A percentile compares a stretch with the other conserved stretches of the same genome.
These are phyloP conservation scores for Wallacemonas collosoma DNA, from an alignment of 208 protist species.

Conservation along the genomic window DNA sequence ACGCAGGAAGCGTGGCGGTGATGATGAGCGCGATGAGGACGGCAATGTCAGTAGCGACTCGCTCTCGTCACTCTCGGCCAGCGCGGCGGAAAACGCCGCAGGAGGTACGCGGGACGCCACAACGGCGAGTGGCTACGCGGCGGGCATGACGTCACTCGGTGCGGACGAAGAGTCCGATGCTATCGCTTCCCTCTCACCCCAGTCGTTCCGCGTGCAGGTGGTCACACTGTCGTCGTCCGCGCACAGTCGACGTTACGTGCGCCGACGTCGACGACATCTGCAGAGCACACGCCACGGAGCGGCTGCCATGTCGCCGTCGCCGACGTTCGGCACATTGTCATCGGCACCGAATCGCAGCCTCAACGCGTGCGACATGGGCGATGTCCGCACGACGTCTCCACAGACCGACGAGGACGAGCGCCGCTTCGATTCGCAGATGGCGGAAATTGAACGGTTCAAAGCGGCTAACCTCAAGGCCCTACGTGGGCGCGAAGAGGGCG, in stretches of 20 bases:
- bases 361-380: not conserved
- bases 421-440: slow-evolving; percentile 8
- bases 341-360: not conserved
- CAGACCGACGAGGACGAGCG: slow-evolving; percentile 14
- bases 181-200: not conserved
- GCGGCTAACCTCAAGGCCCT: not conserved
- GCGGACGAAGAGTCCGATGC: too few species aligned
- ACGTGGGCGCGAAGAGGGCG: not conserved
- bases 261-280: not conserved
- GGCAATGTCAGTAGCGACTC: not conserved
- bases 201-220: slow-evolving; percentile 4
- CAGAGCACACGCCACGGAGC: not conserved
- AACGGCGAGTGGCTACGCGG: not conserved
- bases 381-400: not conserved
- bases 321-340: not conserved
- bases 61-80: not conserved
- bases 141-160: not conserved
- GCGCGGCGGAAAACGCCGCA: not conserved
- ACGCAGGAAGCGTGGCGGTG: too few species aligned
- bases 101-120: not conserved
- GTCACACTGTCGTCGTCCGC: not conserved
- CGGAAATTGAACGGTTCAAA: slow-evolving; percentile 3
- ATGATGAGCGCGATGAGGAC: too few species aligned
- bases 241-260: slow-evolving; percentile 16
- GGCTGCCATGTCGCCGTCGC: not conserved